Conservation (phyloP, 108 stramenopile species). For the Cyclostephanos invisitatus region DNA sequence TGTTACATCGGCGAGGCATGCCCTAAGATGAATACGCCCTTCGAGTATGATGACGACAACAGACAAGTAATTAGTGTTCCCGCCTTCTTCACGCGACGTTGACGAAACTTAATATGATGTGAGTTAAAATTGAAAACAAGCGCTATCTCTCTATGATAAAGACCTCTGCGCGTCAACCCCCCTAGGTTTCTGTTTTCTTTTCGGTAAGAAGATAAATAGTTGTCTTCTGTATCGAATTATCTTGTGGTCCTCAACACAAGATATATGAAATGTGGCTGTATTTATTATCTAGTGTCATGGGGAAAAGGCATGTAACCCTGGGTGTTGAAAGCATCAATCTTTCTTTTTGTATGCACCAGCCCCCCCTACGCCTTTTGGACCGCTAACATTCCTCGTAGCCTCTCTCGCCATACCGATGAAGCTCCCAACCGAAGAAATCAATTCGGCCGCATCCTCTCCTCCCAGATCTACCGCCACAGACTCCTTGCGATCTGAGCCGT, state of each 20-base stretch:
- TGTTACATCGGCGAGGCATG: not conserved
- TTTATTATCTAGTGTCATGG: not conserved
- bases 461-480: constrained; percentile 29
- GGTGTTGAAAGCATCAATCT: constrained; percentile 9
- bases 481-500: constrained; percentile 3
- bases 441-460: constrained; percentile 39
- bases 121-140: too few species aligned
- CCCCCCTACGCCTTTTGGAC: not conserved
- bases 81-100: constrained; percentile 51
- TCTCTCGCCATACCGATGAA: constrained; percentile 58
- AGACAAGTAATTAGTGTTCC: constrained; percentile 32
- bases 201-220: too few species aligned
- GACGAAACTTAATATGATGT: too few species aligned
- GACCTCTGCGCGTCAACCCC: too few species aligned
- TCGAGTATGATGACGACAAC: not conserved
- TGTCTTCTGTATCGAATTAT: too few species aligned
- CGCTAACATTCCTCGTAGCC: constrained; percentile 34
- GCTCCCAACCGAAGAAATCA: constrained; percentile 47
- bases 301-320: not conserved
- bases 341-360: constrained; percentile 21
- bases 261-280: too few species aligned
- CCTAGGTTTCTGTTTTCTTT: too few species aligned
- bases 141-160: too few species aligned
- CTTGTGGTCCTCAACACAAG: too few species aligned
- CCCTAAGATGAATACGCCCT: not conserved